These are phyloP conservation scores for Spirogloea muscicola DNA, from an alignment of 139 green algal species.

Conservation along the genomic window DNA sequence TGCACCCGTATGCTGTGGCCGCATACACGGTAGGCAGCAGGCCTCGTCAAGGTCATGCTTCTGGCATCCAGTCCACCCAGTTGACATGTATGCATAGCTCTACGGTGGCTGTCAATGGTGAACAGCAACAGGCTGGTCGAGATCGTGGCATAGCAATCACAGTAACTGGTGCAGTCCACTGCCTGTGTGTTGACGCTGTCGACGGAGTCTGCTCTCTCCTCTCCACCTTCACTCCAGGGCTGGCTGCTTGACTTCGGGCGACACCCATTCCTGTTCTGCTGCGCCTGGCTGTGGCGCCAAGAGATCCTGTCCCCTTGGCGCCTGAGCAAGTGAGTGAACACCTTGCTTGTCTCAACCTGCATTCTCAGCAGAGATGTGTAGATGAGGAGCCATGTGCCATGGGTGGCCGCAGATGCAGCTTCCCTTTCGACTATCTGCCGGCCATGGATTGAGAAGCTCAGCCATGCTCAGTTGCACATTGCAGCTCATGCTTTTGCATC, in stretches of 20 bases:
- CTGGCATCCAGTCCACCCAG: neutral
- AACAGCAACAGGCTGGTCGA: no score
- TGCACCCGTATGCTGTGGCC: constrained; percentile 35
- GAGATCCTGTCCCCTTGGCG: constrained; percentile 4
- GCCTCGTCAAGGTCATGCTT: neutral
- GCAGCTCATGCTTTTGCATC: neutral
- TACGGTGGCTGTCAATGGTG: no score
- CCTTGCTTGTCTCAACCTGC: neutral
- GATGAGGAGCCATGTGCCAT: no score
- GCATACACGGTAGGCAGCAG: constrained; percentile 19
- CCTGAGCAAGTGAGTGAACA: neutral
- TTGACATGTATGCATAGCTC: no score
- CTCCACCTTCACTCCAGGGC: constrained; percentile 10
- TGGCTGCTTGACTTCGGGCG: constrained; percentile 17
- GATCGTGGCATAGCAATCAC: no score
- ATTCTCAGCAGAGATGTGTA: neutral
- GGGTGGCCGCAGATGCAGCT: no score
- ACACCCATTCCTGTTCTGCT: constrained; percentile 13
- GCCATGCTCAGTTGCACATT: neutral
- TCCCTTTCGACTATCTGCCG: neutral
- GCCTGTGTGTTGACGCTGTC: neutral
- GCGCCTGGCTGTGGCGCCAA: constrained; percentile 13
- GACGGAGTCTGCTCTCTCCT: neutral
- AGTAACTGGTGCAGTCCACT: no score
- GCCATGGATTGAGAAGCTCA: neutral